These are phyloP conservation scores for Oryza australiensis DNA, from an alignment of 176 grass and related monocot genomes.

Conservation along the genomic window DNA sequence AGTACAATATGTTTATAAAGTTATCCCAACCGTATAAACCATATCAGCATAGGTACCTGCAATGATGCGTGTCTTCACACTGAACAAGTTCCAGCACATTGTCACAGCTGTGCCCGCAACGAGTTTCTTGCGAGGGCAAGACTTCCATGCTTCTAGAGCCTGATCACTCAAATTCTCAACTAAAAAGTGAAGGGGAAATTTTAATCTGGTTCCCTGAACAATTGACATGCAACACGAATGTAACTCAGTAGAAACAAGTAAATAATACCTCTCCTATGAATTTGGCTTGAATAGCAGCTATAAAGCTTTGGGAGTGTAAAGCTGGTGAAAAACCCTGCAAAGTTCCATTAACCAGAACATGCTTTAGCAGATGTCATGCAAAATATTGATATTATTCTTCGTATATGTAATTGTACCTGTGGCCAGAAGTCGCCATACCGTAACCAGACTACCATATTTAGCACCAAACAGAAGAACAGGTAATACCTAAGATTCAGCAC, in stretches of 20 bases:
- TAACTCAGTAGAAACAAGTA: neutral
- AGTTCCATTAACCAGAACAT: constrained; percentile 29
- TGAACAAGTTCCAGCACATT: constrained; percentile 90
- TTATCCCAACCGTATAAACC: neutral
- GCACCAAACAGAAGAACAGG: constrained; percentile 74
- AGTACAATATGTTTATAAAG: neutral
- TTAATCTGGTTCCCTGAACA: neutral
- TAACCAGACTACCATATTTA: constrained; percentile 64
- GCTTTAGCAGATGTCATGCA: neutral
- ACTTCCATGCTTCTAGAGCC: constrained; percentile 66
- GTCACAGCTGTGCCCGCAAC: constrained; percentile 56
- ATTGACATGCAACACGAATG: neutral
- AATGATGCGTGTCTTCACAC: constrained; percentile 72
- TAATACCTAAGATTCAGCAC: constrained; percentile 50
- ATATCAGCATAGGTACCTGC: constrained; percentile 51
- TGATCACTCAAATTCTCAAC: constrained; percentile 48
- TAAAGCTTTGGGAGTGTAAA: constrained; percentile 87
- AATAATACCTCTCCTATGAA: constrained; percentile 66
- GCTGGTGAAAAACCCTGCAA: constrained; percentile 81
- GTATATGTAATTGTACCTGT: constrained; percentile 49
- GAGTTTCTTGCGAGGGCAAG: constrained; percentile 86
- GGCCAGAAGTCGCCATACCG: constrained; percentile 56
- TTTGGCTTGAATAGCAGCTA: constrained; percentile 63
- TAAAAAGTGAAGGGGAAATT: constrained; percentile 26
- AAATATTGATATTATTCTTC: neutral